Evolutionary conservation across 306 rosid species (phyloP).

Genomic region (Pachyrhizus erosus): DNA sequence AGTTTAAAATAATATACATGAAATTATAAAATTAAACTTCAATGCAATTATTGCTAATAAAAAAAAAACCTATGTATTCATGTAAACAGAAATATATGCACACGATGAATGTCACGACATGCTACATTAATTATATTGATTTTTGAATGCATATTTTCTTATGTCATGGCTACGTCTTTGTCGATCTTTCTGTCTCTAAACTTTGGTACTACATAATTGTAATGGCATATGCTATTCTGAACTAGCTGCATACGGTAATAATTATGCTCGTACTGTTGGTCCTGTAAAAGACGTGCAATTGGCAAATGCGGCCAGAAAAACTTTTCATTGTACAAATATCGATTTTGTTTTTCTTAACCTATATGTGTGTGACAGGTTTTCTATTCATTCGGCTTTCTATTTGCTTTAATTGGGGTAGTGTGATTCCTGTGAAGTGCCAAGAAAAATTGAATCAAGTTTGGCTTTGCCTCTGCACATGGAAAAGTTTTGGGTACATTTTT

Average conservation of each 20-base stretch:
- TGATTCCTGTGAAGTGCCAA: neutral
- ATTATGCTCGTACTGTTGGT: conserved; percentile 4
- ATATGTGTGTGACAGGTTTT: neutral
- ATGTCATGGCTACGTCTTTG: neutral
- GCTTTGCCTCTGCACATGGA: neutral
- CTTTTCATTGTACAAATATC: conserved; percentile 29
- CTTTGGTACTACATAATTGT: conserved; percentile 1
- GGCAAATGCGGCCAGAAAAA: neutral
- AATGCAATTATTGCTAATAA: too few species aligned
- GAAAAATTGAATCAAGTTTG: neutral
- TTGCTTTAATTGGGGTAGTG: neutral
- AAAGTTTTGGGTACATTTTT: neutral
- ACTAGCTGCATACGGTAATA: neutral
- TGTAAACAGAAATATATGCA: neutral
- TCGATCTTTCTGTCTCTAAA: neutral
- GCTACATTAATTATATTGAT: neutral
- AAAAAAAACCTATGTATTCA: too few species aligned
- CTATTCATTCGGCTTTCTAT: neutral
- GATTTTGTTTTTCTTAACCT: neutral
- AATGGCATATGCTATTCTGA: conserved; percentile 31
- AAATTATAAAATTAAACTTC: too few species aligned
- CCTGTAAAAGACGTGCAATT: conserved; percentile 25
- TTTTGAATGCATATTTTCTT: neutral
- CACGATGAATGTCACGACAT: neutral
- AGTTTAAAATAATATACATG: too few species aligned